Percentiles rank a stretch among this genome's conserved stretches.
phyloP scores from a whole-genome alignment of 352 stramenopile species.

The Globisporangium recalcitrans region DNA sequence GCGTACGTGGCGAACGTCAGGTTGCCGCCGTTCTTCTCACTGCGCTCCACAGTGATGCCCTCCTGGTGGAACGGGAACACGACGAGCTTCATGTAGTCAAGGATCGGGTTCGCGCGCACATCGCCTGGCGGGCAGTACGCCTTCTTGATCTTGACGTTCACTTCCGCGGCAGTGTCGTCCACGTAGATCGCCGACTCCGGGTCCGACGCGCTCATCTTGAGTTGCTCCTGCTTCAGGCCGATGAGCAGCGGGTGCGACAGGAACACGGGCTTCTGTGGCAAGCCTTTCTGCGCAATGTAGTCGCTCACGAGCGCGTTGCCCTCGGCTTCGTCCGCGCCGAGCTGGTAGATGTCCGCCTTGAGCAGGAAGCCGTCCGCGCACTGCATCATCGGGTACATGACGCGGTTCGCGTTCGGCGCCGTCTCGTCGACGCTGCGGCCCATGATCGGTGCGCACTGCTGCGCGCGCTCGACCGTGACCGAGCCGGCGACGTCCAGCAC shows the following conservation, averaged over 20 bases:
- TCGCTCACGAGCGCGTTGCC: conserved; percentile 94
- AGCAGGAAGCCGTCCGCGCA: conserved; percentile 98
- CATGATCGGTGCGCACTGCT: conserved; percentile 99
- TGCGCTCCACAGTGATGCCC: conserved; percentile 73
- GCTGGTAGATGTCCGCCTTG: conserved; percentile 98
- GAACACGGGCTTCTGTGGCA: conserved; percentile 84
- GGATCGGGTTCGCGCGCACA: conserved; percentile 90
- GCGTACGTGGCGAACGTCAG: conserved; percentile 87
- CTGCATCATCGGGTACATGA: conserved; percentile 98
- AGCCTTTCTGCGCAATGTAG: conserved; percentile 92
- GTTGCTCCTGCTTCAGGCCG: conserved; percentile 97
- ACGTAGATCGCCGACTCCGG: conserved; percentile 98
- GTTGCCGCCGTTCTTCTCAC: conserved; percentile 80
- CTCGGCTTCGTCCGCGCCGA: conserved; percentile 96
- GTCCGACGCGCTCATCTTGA: conserved; percentile 99
- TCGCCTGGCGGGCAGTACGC: conserved; percentile 94
- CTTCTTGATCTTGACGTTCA: conserved; percentile 99
- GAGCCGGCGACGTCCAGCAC: conserved; percentile 89
- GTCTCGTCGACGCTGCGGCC: conserved; percentile 83
- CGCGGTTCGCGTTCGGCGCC: conserved; percentile 89
- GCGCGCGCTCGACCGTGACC: conserved; percentile 91
- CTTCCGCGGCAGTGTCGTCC: conserved; percentile 92
- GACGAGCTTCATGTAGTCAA: conserved; percentile 96
- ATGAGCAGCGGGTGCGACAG: conserved; percentile 97
- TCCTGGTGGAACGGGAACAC: conserved; percentile 86